phyloP scores from a whole-genome alignment of 345 rosid species.

The Ailanthus altissimus region DNA sequence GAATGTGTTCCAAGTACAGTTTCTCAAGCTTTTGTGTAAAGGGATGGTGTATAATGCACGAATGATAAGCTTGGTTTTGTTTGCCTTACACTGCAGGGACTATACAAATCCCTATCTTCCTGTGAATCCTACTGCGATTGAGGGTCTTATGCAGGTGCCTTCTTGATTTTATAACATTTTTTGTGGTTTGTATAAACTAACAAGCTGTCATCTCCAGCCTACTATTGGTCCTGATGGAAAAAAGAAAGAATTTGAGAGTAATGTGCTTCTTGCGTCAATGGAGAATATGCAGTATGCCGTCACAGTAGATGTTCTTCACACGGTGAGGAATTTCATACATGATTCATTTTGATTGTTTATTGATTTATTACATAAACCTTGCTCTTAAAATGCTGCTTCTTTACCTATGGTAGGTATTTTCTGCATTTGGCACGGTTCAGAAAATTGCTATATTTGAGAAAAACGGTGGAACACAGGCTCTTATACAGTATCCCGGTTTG shows the following conservation, averaged over 20 bases:
- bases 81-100: conserved; percentile 56
- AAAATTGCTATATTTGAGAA: conserved; percentile 96
- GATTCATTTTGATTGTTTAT: not conserved
- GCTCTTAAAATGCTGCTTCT: conserved; percentile 14
- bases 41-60: conserved; percentile 7
- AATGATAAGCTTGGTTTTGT: conserved; percentile 26
- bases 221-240: conserved; percentile 86
- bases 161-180: conserved; percentile 14
- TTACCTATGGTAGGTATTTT: conserved; percentile 60
- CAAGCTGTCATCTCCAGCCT: conserved; percentile 49
- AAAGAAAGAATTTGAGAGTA: conserved; percentile 86
- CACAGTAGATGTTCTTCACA: conserved; percentile 87
- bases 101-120: conserved; percentile 97
- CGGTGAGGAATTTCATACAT: conserved; percentile 46
- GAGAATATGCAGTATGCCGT: conserved; percentile 99
- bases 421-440: conserved; percentile 86
- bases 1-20: not conserved
- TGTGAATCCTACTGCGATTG: conserved; percentile 93
- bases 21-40: conserved; percentile 11
- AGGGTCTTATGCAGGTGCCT: conserved; percentile 73
- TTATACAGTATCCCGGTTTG: conserved; percentile 86
- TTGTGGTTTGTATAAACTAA: conserved; percentile 13
- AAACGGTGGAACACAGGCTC: conserved; percentile 93
- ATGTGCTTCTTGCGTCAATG: conserved; percentile 89
- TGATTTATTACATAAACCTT: conserved; percentile 2